Percentiles rank a stretch among this genome's conserved stretches.
phyloP scores from a whole-genome alignment of 495 filamentous ascomycete genomes.

The Xylaria palmicola region DNA sequence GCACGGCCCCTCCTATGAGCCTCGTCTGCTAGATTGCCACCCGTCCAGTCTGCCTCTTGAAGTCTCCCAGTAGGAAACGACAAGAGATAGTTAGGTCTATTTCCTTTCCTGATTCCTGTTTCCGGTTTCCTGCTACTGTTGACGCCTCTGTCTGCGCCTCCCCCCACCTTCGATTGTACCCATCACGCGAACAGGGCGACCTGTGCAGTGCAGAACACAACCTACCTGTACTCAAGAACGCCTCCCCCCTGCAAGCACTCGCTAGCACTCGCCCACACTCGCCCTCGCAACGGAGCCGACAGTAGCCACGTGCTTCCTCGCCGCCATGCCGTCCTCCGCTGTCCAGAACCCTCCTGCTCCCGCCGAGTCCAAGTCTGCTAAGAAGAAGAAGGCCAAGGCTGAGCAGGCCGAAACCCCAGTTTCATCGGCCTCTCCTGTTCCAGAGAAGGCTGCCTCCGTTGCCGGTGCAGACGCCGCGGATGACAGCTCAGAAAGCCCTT shows the following conservation, averaged over 20 bases:
- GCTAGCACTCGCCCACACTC: neutral
- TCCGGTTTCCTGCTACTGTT: neutral
- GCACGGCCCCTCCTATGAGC: too few relatives aligned
- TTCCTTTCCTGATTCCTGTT: too few relatives aligned
- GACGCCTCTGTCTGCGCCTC: neutral
- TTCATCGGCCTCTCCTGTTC: constrained; percentile 38
- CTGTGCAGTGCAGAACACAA: neutral
- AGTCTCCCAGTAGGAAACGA: neutral
- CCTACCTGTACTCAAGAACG: neutral
- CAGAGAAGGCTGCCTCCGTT: constrained; percentile 41
- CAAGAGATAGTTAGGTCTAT: neutral
- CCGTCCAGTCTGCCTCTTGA: neutral
- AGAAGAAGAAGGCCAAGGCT: constrained; percentile 75
- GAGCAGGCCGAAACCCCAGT: constrained; percentile 48
- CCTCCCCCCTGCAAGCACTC: neutral
- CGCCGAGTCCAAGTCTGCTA: constrained; percentile 60
- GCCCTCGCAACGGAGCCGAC: neutral
- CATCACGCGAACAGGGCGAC: constrained; percentile 13
- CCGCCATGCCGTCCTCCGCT: constrained; percentile 49
- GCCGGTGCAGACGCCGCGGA: constrained; percentile 47
- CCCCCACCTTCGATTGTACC: constrained; percentile 15
- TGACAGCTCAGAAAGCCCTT: constrained; percentile 62
- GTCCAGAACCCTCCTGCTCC: constrained; percentile 51
- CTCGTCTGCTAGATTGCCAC: neutral
- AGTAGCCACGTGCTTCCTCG: constrained; percentile 12